These are phyloP conservation scores for Colletotrichum destructivum DNA, from an alignment of 2,329 filamentous ascomycete species.

Conservation along the genomic window DNA sequence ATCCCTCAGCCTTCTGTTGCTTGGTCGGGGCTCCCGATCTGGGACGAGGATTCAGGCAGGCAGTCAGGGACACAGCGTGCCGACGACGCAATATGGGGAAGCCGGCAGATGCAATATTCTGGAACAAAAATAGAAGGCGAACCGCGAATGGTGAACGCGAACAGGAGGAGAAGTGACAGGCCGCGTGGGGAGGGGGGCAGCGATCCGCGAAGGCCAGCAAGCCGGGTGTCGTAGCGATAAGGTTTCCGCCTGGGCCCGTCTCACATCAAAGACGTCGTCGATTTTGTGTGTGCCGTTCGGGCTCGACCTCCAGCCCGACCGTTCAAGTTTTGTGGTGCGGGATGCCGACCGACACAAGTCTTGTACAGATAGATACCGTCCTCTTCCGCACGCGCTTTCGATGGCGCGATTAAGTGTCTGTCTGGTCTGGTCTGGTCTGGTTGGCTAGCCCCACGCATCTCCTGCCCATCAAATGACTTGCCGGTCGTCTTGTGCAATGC, in stretches of 20 bases:
- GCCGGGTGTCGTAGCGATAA: slow-evolving; percentile 29
- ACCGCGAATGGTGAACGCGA: background rate
- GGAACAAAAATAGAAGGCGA: slow-evolving; percentile 38
- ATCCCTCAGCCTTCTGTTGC: background rate
- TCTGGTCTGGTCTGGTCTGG: background rate
- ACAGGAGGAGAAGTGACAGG: slow-evolving; percentile 8
- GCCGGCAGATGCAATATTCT: slow-evolving; percentile 23
- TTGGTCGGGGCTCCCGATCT: slow-evolving; percentile 26
- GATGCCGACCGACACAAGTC: background rate
- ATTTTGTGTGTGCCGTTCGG: slow-evolving; percentile 7
- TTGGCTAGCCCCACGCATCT: slow-evolving; percentile 15
- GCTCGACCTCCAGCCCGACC: slow-evolving; percentile 14
- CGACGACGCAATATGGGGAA: slow-evolving; percentile 10
- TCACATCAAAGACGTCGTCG: slow-evolving; percentile 26
- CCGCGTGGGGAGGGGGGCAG: background rate
- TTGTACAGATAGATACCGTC: background rate
- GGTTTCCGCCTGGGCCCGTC: slow-evolving; percentile 32
- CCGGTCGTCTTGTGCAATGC: slow-evolving; percentile 17
- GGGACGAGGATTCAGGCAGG: slow-evolving; percentile 9
- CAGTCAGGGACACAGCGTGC: slow-evolving; percentile 3
- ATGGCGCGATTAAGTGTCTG: slow-evolving; percentile 10
- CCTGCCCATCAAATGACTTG: slow-evolving; percentile 25
- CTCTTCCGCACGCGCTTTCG: slow-evolving; percentile 1
- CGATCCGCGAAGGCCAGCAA: background rate
- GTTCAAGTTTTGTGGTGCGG: background rate